Evolutionary conservation across 1,284 basidiomycete species (phyloP).

Genomic region (Fistulinella cinereoalba): DNA sequence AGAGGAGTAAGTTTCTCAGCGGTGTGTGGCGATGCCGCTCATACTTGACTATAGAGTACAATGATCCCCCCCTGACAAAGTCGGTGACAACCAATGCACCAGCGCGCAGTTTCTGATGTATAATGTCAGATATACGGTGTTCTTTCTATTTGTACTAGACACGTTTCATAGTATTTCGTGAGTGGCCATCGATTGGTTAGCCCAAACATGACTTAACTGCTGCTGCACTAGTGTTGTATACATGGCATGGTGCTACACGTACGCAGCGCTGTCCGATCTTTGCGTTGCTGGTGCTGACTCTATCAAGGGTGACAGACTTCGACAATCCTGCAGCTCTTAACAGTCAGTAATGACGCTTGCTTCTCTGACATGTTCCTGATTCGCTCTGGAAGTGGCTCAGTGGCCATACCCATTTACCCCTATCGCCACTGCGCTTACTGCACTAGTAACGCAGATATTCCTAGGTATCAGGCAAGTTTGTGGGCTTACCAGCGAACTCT

Average conservation of each 20-base stretch:
- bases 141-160: slow-evolving; percentile 43
- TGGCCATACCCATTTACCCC: slow-evolving; percentile 47
- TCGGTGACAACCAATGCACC: background rate
- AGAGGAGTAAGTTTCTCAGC: slow-evolving; percentile 37
- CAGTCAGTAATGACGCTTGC: slow-evolving; percentile 3
- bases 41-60: slow-evolving; percentile 36
- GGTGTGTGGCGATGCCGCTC: no score
- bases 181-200: background rate
- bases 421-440: slow-evolving; percentile 40
- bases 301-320: slow-evolving; percentile 14
- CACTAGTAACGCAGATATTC: slow-evolving; percentile 39
- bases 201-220: background rate
- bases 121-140: slow-evolving; percentile 35
- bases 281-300: background rate
- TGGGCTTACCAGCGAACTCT: background rate
- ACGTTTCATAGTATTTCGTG: slow-evolving; percentile 40
- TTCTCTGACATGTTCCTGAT: background rate
- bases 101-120: background rate
- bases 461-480: slow-evolving; percentile 12
- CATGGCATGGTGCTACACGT: slow-evolving; percentile 20
- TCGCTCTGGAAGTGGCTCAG: slow-evolving; percentile 1
- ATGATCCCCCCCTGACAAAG: slow-evolving; percentile 36
- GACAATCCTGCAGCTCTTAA: slow-evolving; percentile 11
- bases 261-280: background rate
- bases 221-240: slow-evolving; percentile 15